Base-by-base conservation (phyloP, 2,329 filamentous ascomycete species). In the Arthrobotrys pseudoclavata region DNA sequence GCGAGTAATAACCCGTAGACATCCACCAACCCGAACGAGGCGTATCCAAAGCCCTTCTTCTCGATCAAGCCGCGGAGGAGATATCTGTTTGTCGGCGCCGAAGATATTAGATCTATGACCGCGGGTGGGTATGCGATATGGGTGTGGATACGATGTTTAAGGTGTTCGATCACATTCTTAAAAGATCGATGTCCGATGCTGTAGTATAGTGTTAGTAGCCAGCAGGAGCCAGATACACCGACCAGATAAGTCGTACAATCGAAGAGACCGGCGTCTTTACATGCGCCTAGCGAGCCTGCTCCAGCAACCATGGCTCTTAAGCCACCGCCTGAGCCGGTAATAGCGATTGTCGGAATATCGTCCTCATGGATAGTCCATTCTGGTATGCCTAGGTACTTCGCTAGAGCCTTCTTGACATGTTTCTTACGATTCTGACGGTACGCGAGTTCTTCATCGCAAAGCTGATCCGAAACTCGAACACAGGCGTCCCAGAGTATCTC, bases 161-260 rank as follows among this genome's bases (percentile, higher is more conserved):
- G 85, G 82, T 99, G 96, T 9, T 94, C 89, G 45, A 97, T 88
- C 20, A 97, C 86, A 42, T 86, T 88, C 22, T 87, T 85, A 80
- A 97, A 88, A 79, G 88, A 89, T 68, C 90, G 89, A 15, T 87
- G 86, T 0, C 91, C 88, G 70, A 98, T 87, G 0, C 93, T 95
- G 82, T 96, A 90, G 82, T 92, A 97, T 3, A 99, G 86, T 0
- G 92, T 87, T 83, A 98, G 95, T 4, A 98, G 87, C 96, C 96
- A 99, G 83, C 96, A 98, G 79, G 92, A 96, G 0, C 96, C 96
- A 82, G 94, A 97, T 60, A 99, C 96, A 0, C 96, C 96, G 4
- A 95, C 93, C 0, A 94, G 97, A 82, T 99, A 99, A 0, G 94
- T 98, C 10, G 93, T 88, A 83, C 96, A 98, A 84, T 97, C 94